Conservation (phyloP, 2,329 filamentous ascomycete genomes). For the Aspergillus ruber region DNA sequence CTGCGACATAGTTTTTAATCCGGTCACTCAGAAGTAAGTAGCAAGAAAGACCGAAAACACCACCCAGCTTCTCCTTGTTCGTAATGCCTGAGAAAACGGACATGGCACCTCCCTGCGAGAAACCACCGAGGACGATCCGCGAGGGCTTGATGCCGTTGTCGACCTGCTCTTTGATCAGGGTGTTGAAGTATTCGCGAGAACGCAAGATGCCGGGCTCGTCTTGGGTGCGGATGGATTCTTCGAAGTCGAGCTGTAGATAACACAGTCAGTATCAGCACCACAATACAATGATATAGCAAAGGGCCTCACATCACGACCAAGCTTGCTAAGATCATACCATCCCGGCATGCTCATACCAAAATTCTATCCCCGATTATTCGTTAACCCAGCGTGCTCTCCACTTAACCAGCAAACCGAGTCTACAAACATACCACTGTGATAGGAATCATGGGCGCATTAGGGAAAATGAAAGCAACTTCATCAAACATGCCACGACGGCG, state of each 20-base stretch:
- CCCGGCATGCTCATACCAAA: conserved; percentile 74
- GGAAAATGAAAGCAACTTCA: conserved; percentile 90
- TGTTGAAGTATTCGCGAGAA: conserved; percentile 69
- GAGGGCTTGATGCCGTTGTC: conserved; percentile 72
- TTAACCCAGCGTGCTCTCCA: neutral
- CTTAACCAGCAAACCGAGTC: neutral
- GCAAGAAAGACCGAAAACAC: conserved; percentile 76
- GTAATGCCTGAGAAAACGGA: conserved; percentile 75
- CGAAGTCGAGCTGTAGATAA: conserved; percentile 32
- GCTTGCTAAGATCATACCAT: conserved; percentile 45
- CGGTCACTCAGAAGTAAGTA: conserved; percentile 69
- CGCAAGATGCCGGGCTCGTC: conserved; percentile 64
- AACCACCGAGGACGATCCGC: conserved; percentile 69
- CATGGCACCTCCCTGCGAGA: conserved; percentile 76
- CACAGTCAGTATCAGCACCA: neutral
- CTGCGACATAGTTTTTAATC: conserved; percentile 51
- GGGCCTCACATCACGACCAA: conserved; percentile 34
- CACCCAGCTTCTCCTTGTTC: conserved; percentile 66
- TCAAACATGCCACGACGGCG: conserved; percentile 71
- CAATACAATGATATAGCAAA: neutral
- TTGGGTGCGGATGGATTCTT: conserved; percentile 36
- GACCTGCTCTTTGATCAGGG: conserved; percentile 73
- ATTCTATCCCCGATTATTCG: conserved; percentile 47
- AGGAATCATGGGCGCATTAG: conserved; percentile 79
- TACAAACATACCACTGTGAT: conserved; percentile 63